Evolutionary conservation across 208 protist species (phyloP).

Genomic region (Tritrichomonas foetus): DNA sequence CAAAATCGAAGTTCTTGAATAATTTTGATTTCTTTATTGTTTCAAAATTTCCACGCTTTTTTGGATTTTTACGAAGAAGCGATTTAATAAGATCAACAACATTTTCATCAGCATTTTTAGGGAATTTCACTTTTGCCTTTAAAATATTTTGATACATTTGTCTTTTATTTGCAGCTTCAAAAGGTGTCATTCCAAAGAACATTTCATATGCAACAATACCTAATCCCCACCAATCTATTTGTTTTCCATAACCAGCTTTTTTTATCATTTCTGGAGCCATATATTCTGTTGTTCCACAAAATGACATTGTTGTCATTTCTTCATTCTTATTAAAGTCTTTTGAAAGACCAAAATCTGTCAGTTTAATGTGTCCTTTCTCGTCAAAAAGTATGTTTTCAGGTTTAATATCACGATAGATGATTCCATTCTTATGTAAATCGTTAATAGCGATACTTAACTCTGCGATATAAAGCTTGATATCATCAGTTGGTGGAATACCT

Average conservation of each 20-base stretch:
- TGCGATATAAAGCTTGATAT: slow-evolving; percentile 51
- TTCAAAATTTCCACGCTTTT: background rate
- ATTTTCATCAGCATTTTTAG: slow-evolving; percentile 51
- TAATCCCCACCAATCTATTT: slow-evolving; percentile 67
- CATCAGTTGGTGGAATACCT: slow-evolving; percentile 9
- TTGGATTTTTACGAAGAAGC: slow-evolving; percentile 42
- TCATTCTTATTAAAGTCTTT: background rate
- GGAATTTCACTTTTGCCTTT: slow-evolving; percentile 52
- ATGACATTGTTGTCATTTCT: slow-evolving; percentile 45
- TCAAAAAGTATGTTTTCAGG: slow-evolving; percentile 69
- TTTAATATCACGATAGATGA: slow-evolving; percentile 67
- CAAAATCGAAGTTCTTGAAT: no score
- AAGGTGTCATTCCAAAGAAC: slow-evolving; percentile 56
- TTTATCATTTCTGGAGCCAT: slow-evolving; percentile 47
- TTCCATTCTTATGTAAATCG: slow-evolving; percentile 60
- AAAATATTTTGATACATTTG: slow-evolving; percentile 65
- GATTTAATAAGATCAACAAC: slow-evolving; percentile 40
- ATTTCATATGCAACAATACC: slow-evolving; percentile 68
- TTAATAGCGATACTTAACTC: slow-evolving; percentile 50
- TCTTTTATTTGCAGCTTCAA: background rate
- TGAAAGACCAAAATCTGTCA: slow-evolving; percentile 79
- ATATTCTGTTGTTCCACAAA: slow-evolving; percentile 57
- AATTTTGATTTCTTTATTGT: no score
- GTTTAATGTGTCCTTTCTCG: slow-evolving; percentile 68
- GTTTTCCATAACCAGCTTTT: slow-evolving; percentile 58